Evolutionary conservation across 2,329 filamentous ascomycete genomes (phyloP), one percentile per base, ranked within the genome.

Genomic region (Corynespora cassiicola): DNA sequence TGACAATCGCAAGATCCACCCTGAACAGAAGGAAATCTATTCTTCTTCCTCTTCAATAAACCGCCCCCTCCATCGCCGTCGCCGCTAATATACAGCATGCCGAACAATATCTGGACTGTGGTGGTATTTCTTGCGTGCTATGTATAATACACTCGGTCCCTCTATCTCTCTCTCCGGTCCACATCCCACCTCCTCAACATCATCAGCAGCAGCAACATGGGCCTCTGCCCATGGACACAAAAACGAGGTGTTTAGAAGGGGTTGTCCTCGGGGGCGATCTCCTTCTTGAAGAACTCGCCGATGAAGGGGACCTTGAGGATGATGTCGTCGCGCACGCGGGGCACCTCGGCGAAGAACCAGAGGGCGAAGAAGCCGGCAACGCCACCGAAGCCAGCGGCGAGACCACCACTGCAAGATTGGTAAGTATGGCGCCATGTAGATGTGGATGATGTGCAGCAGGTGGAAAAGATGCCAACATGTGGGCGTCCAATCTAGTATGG

Each of bases 311-410:
- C 57, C 69, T 82, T 78, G 68, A 77, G 73, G 63, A 83, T 73
- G 52, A 85, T 81, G 61, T 85, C 82, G 55, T 78, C 74, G 61
- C 80, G 74, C 29, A 86, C 79, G 58, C 75, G 77, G 43, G 82
- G 82, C 17, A 85, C 75, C 55, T 83, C 81, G 55, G 79, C 78
- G 70, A 85, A 80, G 75, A 85, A 82, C 73, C 81, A 84, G 54
- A 85, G 63, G 23, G 78, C 79, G 66, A 81, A 80, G 61, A 80
- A 70, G 48, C 78, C 81, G 26, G 77, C 74, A 30, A 75, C 73
- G 47, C 75, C 77, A 50, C 79, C 82, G 67, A 84, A 83, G 30
- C 72, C 73, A 36, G 68, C 75, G 28, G 74, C 76, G 32, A 81
- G 73, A 36, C 42, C 41, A 44, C 65, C 66, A 45, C 66, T 69